These are phyloP conservation scores for Smallanthus sonchifolius DNA, from an alignment of 129 eudicot genomes.

Conservation along the genomic window DNA sequence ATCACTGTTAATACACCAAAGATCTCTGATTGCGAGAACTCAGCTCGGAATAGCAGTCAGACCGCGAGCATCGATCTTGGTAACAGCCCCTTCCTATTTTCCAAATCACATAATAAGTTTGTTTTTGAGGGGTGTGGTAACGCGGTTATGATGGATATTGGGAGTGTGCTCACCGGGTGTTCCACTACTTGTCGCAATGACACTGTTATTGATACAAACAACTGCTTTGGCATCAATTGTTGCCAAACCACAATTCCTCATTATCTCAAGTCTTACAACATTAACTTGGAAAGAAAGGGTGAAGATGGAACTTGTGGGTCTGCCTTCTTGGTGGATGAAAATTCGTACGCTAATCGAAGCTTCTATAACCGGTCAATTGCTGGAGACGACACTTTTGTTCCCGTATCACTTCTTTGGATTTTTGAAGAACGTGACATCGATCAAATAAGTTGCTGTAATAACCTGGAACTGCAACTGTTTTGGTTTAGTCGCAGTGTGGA, in stretches of 20 bases:
- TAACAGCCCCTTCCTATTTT: not conserved
- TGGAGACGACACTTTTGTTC: not conserved
- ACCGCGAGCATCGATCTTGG: conserved; percentile 1
- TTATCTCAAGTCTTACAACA: not conserved
- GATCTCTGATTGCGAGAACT: not conserved
- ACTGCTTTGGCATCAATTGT: not conserved
- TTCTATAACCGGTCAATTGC: not conserved
- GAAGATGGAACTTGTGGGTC: not conserved
- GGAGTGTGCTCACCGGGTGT: not conserved
- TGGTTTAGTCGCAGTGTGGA: not conserved
- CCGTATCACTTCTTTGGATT: not conserved
- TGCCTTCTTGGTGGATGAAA: not conserved
- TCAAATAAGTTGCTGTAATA: not conserved
- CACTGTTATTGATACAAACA: not conserved
- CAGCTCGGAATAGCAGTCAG: not conserved
- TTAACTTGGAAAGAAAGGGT: not conserved
- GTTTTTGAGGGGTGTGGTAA: not conserved
- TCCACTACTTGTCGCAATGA: not conserved
- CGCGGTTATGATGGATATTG: not conserved
- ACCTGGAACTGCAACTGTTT: not conserved
- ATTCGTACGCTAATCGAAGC: not conserved
- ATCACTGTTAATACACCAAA: conserved; percentile 5
- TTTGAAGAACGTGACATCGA: not conserved
- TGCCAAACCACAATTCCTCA: conserved; percentile 1
- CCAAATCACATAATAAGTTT: not conserved